Evolutionary conservation across 2,329 filamentous ascomycete genomes (phyloP).

Genomic region (Xylariaceae sp.): DNA sequence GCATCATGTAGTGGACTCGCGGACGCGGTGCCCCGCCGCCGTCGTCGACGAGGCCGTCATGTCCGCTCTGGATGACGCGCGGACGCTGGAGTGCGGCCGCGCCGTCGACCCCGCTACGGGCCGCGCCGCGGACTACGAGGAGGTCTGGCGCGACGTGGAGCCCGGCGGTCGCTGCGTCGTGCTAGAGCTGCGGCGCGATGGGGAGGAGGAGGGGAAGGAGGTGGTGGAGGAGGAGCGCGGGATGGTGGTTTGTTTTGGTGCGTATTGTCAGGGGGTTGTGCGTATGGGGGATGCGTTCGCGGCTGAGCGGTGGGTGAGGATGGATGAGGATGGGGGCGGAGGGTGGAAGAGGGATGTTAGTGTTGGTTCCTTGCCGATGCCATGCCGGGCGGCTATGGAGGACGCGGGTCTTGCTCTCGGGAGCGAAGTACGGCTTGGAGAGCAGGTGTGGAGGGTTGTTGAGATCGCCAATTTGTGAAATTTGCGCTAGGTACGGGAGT

Average conservation of each 20-base stretch:
- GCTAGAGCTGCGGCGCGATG: constrained; percentile 42
- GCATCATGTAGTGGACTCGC: constrained; percentile 64
- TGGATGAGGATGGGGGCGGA: neutral
- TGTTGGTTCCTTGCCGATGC: constrained; percentile 40
- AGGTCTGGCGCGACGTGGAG: constrained; percentile 61
- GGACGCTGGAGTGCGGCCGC: constrained; percentile 56
- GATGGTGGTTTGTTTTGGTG: constrained; percentile 56
- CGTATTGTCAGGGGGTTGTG: constrained; percentile 59
- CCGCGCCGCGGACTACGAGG: constrained; percentile 60
- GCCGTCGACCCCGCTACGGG: constrained; percentile 63
- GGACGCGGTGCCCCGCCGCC: constrained; percentile 41
- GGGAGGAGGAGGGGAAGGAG: no score
- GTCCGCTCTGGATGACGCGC: constrained; percentile 42
- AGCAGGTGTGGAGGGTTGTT: constrained; percentile 39
- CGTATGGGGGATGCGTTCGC: constrained; percentile 46
- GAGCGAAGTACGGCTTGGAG: constrained; percentile 25
- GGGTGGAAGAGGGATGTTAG: constrained; percentile 43
- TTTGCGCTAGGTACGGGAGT: no score
- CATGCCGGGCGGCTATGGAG: constrained; percentile 35
- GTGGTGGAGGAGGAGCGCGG: constrained; percentile 44
- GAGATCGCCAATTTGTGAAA: constrained; percentile 31
- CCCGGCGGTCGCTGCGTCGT: constrained; percentile 44
- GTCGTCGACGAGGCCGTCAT: constrained; percentile 59
- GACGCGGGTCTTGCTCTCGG: constrained; percentile 25
- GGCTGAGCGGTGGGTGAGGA: constrained; percentile 58